Conservation (phyloP, 345 rosid genomes). For the Syzygium aromaticum region DNA sequence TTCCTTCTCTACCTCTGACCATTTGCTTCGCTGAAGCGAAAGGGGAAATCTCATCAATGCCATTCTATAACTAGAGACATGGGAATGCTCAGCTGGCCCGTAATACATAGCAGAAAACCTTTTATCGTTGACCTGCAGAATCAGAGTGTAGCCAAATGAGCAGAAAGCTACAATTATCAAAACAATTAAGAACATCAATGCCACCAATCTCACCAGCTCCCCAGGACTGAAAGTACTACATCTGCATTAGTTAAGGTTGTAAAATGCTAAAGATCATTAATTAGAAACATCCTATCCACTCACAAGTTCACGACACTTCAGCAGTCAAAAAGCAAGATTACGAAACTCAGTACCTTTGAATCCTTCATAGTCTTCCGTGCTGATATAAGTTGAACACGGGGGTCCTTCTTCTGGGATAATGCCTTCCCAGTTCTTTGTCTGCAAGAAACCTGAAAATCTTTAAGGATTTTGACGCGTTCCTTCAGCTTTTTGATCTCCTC, state of each 20-base stretch:
- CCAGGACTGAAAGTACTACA: not conserved
- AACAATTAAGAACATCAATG: not conserved
- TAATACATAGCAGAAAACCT: constrained; percentile 24
- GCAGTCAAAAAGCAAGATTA: not conserved
- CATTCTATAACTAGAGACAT: constrained; percentile 48
- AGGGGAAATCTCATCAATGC: constrained; percentile 48
- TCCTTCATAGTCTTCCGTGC: constrained; percentile 28
- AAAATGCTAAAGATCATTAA: not conserved
- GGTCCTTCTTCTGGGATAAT: constrained; percentile 65
- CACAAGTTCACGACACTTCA: not conserved
- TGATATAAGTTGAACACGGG: constrained; percentile 62
- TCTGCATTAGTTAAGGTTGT: not conserved
- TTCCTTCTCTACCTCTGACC: constrained; percentile 63
- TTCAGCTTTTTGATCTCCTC: constrained; percentile 75
- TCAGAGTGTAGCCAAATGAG: not conserved
- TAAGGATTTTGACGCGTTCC: constrained; percentile 59
- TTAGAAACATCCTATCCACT: not conserved
- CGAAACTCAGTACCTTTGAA: constrained; percentile 34
- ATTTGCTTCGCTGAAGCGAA: constrained; percentile 42
- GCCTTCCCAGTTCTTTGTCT: constrained; percentile 52
- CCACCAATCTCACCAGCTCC: not conserved
- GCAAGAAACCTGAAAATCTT: constrained; percentile 69
- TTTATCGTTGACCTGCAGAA: constrained; percentile 49
- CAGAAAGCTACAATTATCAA: not conserved
- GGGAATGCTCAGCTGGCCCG: constrained; percentile 75